Percentiles rank a stretch among this genome's conserved stretches.
Conservation (phyloP, 441 rosid genomes). For the Syzygium syzygioides region DNA sequence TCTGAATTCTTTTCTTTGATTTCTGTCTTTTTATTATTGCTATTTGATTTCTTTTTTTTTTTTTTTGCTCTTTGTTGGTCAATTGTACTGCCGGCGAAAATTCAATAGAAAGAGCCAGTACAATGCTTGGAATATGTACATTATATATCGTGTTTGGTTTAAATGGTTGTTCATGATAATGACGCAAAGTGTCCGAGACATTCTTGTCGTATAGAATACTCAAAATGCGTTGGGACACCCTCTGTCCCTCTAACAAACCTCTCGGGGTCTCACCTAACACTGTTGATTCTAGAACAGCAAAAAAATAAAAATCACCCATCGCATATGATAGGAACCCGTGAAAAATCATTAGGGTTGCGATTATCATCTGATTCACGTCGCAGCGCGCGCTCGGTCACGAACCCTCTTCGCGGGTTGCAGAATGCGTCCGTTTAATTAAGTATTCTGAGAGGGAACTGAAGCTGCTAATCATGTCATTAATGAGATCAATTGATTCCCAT, state of each 20-base stretch:
- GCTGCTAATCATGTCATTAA: neutral
- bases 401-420: neutral
- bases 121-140: neutral
- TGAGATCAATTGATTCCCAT: neutral
- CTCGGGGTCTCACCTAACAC: neutral
- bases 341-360: neutral
- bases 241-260: neutral
- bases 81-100: neutral
- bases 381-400: neutral
- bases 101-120: neutral
- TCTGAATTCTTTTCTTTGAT: neutral
- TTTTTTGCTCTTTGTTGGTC: neutral
- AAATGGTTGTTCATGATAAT: neutral
- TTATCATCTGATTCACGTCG: neutral
- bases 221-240: neutral
- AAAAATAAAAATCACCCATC: neutral
- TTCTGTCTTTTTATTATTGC: neutral
- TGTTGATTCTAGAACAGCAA: neutral
- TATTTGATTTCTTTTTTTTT: neutral
- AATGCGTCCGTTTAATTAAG: neutral
- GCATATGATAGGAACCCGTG: neutral
- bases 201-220: neutral
- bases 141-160: neutral
- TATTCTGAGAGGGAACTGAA: neutral
- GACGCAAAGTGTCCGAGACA: neutral